phyloP scores from a whole-genome alignment of 768 basidiomycete species.

The Lentinula boryana region DNA sequence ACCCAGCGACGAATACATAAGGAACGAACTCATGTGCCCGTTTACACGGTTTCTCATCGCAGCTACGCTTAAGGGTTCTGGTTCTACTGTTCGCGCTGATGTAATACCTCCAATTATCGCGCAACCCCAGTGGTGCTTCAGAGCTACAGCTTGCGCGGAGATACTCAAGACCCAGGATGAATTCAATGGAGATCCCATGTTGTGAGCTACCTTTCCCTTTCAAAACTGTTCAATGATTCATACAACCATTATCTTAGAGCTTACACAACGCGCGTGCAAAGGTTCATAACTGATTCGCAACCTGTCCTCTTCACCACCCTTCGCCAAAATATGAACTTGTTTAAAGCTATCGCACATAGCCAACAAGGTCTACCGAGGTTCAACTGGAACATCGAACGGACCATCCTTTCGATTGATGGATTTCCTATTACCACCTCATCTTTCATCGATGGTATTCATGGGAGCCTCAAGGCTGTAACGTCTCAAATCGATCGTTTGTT shows the following conservation, averaged over 20 bases:
- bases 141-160: background rate
- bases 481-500: background rate
- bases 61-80: background rate
- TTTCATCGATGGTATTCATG: background rate
- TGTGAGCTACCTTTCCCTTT: background rate
- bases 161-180: background rate
- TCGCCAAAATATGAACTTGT: background rate
- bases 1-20: background rate
- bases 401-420: background rate
- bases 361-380: background rate
- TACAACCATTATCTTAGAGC: background rate
- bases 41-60: constrained; percentile 1
- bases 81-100: background rate
- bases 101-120: background rate
- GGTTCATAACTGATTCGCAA: background rate
- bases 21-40: background rate
- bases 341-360: background rate
- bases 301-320: background rate
- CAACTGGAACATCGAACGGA: background rate
- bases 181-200: background rate
- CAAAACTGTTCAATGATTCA: background rate
- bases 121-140: background rate
- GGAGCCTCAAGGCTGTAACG: background rate
- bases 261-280: background rate
- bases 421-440: background rate